Conservation (phyloP, 352 stramenopile genomes). For the Phytophthora hybrid region DNA sequence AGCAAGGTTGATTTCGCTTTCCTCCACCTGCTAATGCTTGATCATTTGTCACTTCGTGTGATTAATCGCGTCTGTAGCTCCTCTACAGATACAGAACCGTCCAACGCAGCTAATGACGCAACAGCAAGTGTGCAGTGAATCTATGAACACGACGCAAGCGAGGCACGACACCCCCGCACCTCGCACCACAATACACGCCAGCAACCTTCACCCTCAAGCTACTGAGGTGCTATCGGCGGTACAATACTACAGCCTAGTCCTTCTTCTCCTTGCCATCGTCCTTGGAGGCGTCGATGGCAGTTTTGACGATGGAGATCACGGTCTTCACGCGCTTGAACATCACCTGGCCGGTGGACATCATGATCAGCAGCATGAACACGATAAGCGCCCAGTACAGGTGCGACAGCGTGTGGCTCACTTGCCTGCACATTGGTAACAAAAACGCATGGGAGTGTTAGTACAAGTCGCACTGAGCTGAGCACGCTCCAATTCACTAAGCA, state of each 20-base stretch:
- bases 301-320: constrained; percentile 75
- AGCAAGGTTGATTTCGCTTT: background rate
- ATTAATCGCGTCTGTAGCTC: too few species aligned
- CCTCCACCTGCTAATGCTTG: background rate
- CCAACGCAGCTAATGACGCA: too few species aligned
- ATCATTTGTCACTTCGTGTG: too few species aligned
- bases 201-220: constrained; percentile 12
- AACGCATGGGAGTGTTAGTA: constrained; percentile 15
- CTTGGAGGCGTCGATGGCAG: constrained; percentile 63
- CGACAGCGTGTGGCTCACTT: constrained; percentile 87
- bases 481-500: constrained; percentile 1
- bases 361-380: constrained; percentile 89
- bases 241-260: constrained; percentile 54
- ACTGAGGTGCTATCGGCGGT: constrained; percentile 11
- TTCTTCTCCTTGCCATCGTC: constrained; percentile 63
- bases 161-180: constrained; percentile 22
- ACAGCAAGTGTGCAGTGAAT: constrained; percentile 24
- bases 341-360: constrained; percentile 82
- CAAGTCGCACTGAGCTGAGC: background rate
- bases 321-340: constrained; percentile 88
- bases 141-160: constrained; percentile 34
- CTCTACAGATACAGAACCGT: too few species aligned
- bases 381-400: constrained; percentile 91
- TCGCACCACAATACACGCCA: constrained; percentile 17
- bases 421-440: constrained; percentile 45